Evolutionary conservation across 371 early-diverging fungal genomes (phyloP).

Genomic region (Rhizopus delemar): DNA sequence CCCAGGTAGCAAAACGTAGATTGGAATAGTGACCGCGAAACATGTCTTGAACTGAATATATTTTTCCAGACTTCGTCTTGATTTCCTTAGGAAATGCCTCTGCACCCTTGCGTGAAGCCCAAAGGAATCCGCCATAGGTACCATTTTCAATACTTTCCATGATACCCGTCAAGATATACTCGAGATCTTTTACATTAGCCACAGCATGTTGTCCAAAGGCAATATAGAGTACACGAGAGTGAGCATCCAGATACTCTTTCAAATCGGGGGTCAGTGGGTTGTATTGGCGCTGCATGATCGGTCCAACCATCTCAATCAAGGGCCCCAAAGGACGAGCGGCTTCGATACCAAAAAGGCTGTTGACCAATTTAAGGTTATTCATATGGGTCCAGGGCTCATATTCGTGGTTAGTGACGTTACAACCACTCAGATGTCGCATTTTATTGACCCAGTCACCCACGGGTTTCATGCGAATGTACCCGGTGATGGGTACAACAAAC

Average conservation of each 20-base stretch:
- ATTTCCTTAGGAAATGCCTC: slow-evolving; percentile 14
- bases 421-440: background rate
- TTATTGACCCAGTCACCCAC: background rate
- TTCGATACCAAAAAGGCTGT: slow-evolving; percentile 30
- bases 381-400: background rate
- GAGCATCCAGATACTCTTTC: slow-evolving; percentile 18
- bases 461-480: background rate
- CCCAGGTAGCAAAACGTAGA: slow-evolving; percentile 31
- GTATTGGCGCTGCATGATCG: slow-evolving; percentile 28
- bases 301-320: slow-evolving; percentile 41
- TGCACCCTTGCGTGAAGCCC: slow-evolving; percentile 19
- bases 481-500: slow-evolving; percentile 13
- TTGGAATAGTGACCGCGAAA: slow-evolving; percentile 6
- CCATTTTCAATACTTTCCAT: slow-evolving; percentile 20
- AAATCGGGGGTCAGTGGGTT: slow-evolving; percentile 15
- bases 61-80: slow-evolving; percentile 3
- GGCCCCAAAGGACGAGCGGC: slow-evolving; percentile 36
- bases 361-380: slow-evolving; percentile 30
- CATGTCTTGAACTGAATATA: background rate
- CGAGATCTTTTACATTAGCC: slow-evolving; percentile 5
- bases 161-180: slow-evolving; percentile 23
- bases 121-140: slow-evolving; percentile 32
- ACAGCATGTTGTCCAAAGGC: slow-evolving; percentile 37
- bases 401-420: background rate
- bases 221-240: slow-evolving; percentile 29